Evolutionary conservation across 2,329 filamentous ascomycete genomes (phyloP).

Genomic region (Aspergillus carbonarius): DNA sequence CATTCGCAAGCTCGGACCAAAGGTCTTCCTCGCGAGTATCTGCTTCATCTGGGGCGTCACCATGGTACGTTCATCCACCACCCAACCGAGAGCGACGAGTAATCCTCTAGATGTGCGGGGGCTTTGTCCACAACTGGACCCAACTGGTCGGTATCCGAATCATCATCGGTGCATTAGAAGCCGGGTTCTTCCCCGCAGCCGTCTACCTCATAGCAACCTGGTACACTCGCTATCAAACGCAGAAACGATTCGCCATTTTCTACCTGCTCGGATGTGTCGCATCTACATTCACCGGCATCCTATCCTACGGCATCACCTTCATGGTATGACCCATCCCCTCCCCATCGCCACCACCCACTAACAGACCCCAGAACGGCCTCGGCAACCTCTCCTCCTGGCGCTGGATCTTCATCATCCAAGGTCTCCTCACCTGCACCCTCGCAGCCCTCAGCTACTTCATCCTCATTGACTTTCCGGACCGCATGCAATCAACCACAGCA

Average conservation of each 20-base stretch:
- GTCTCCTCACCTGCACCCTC: slow-evolving; percentile 54
- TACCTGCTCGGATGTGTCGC: slow-evolving; percentile 68
- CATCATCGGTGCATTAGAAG: slow-evolving; percentile 47
- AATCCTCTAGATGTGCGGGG: slow-evolving; percentile 3
- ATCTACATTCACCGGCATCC: slow-evolving; percentile 65
- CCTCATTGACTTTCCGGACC: slow-evolving; percentile 65
- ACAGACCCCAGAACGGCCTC: slow-evolving; percentile 23
- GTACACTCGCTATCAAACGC: slow-evolving; percentile 62
- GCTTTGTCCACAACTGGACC: slow-evolving; percentile 33
- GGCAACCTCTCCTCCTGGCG: slow-evolving; percentile 59
- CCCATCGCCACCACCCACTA: not conserved
- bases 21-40: slow-evolving; percentile 2
- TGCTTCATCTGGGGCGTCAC: slow-evolving; percentile 10
- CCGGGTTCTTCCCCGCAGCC: slow-evolving; percentile 46
- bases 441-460: slow-evolving; percentile 56
- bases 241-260: slow-evolving; percentile 67
- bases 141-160: slow-evolving; percentile 42
- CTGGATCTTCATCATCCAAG: slow-evolving; percentile 62
- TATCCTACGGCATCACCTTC: slow-evolving; percentile 64
- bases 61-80: not conserved
- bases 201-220: slow-evolving; percentile 48
- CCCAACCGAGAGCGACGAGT: not conserved
- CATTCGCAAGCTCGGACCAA: slow-evolving; percentile 9
- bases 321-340: slow-evolving; percentile 22
- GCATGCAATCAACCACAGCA: slow-evolving; percentile 39